Evolutionary conservation across 2,329 filamentous ascomycete genomes (phyloP), one percentile per base, ranked within the genome.

Genomic region (Pestalotiopsis fici): DNA sequence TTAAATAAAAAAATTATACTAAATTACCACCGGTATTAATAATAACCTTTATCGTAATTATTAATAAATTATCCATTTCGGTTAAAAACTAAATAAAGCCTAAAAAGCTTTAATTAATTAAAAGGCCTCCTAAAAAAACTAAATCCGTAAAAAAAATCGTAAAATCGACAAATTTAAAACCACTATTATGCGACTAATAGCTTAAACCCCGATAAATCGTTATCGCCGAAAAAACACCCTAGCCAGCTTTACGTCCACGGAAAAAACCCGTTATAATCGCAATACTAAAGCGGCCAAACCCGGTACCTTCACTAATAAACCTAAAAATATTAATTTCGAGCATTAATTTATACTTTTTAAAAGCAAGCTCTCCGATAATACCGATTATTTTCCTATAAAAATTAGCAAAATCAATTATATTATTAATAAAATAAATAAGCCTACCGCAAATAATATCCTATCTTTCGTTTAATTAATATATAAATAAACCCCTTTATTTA

Each of bases 41-140:
- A 18, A 15, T 3, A 47, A 47, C 4, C 15, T 47, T 4, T 15
- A 15, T 6, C 15, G n/a, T 47, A 47, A 47, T 4, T 21, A 25
- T 12, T 11, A 11, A 57, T 57, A 57, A 11, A 1, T 3, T 23
- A 25, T 1, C 2, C 63, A 62, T 61, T 21, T 61, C 64, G 60
- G 59, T 50, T 15, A 56, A 54, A 65, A 65, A 59, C n/a, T 43
- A 64, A 31, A 31, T 31, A 60, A 65, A 9, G 28, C 27, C 18
- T 21, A 3, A 11, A n/a, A 39, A 37, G 50, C 9, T 55, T 64
- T 55, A 57, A 37, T 65, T 31, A 56, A 54, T 3, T 3, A 39
- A 56, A 27, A 27, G 5, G 25, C 7, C 2, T 4, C 55, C 27
- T 54, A 47, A 4, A 57, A 47, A 4, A 47, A 18, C 18, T 47